phyloP scores from a whole-genome alignment of 1,139 yeast genomes.

The Saccharomyces hybrid region DNA sequence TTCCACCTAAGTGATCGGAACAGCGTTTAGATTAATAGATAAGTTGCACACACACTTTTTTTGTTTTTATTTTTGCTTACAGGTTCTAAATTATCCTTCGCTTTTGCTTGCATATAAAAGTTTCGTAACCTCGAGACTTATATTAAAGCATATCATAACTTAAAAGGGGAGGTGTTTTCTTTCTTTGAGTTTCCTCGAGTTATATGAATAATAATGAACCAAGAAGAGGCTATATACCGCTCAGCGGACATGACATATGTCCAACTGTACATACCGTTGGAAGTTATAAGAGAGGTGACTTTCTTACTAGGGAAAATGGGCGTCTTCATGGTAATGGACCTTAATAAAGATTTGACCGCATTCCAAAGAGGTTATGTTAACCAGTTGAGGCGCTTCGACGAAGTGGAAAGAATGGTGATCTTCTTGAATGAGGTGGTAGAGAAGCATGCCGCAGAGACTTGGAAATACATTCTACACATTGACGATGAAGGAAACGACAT shows the following conservation, averaged over 20 bases:
- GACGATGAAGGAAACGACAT: conserved; percentile 16
- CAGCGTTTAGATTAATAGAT: not conserved
- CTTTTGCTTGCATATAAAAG: not conserved
- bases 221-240: conserved; percentile 27
- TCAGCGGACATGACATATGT: conserved; percentile 79
- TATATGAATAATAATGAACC: conserved; percentile 8
- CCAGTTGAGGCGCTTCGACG: conserved; percentile 61
- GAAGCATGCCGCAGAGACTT: conserved; percentile 29
- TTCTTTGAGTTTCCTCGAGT: conserved; percentile 3
- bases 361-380: conserved; percentile 68
- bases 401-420: conserved; percentile 56
- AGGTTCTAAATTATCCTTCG: not conserved
- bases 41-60: not conserved
- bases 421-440: conserved; percentile 43
- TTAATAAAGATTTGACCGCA: conserved; percentile 57
- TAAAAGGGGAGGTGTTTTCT: not conserved
- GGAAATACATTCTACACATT: conserved; percentile 36
- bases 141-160: not conserved
- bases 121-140: not conserved
- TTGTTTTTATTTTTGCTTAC: not conserved
- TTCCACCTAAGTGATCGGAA: not conserved
- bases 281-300: conserved; percentile 57
- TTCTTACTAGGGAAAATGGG: conserved; percentile 60
- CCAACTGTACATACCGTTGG: conserved; percentile 66
- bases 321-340: conserved; percentile 60